Evolutionary conservation across 2,329 filamentous ascomycete genomes (phyloP).

Genomic region (Verruconis gallopava): DNA sequence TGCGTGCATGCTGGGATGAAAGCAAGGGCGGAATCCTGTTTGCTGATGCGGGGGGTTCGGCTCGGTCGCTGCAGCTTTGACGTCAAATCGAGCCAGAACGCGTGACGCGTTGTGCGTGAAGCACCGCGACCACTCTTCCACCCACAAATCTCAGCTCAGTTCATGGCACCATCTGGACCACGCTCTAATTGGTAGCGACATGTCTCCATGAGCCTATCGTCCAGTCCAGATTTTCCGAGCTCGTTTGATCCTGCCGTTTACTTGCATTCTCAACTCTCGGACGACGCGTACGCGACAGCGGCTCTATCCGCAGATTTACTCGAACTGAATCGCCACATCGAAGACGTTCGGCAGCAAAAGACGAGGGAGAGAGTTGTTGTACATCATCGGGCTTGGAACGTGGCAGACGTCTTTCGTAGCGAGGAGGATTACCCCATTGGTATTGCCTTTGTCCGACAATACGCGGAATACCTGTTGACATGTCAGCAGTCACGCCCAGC

Average conservation of each 20-base stretch:
- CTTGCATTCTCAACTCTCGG: slow-evolving; percentile 32
- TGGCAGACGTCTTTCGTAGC: slow-evolving; percentile 35
- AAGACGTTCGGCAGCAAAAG: slow-evolving; percentile 30
- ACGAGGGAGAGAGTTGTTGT: slow-evolving; percentile 35
- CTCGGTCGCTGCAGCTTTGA: background rate
- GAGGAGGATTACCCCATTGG: slow-evolving; percentile 29
- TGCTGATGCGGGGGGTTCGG: background rate
- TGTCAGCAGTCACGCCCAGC: background rate
- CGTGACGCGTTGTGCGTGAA: no score
- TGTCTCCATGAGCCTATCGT: background rate
- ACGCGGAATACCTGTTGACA: background rate
- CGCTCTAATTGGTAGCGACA: no score
- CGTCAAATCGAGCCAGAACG: no score
- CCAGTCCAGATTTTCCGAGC: slow-evolving; percentile 23
- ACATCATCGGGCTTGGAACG: slow-evolving; percentile 37
- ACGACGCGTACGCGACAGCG: slow-evolving; percentile 12
- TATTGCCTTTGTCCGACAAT: slow-evolving; percentile 10
- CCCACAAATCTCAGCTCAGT: no score
- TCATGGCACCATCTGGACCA: no score
- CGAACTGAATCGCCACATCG: slow-evolving; percentile 27
- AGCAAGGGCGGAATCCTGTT: background rate
- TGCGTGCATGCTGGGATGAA: no score
- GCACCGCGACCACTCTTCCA: no score
- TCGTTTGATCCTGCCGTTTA: slow-evolving; percentile 40
- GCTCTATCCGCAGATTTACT: slow-evolving; percentile 34